Base-by-base conservation (phyloP, 2,329 filamentous ascomycete species). In the Sporothrix inflata region DNA sequence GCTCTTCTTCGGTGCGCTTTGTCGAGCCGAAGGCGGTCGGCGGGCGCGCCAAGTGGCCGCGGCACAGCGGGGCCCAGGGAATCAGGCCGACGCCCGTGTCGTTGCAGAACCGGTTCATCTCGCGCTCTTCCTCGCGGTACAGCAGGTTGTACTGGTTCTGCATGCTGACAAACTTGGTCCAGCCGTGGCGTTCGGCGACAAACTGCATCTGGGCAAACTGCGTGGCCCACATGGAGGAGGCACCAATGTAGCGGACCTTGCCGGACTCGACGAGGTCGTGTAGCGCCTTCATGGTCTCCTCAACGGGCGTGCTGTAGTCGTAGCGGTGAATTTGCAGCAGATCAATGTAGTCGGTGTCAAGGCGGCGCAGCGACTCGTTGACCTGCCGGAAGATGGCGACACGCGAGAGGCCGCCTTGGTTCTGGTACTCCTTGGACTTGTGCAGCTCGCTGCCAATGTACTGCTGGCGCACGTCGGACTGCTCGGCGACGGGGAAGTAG, bases 341-440 rank as follows among this genome's bases (percentile, higher is more conserved):
- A 77, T 89, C 87, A 69, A 89, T 86, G 78, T 89, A 75, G 34
- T 78, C 77, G 1, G 85, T 87, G 38, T 83, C 84, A 14, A 90
- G 80, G 12, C 88, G 80, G 70, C 82, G 78, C 11, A 89, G 82
- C 69, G 86, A 89, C 40, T 83, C 85, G 51, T 91, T 84, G 9
- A 92, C 90, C 0, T 88, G 86, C 74, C 89, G 86, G 77, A 92
- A 88, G 76, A 92, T 91, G 72, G 88, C 86, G 75, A 86, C 86
- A 40, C 90, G 82, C 14, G 86, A 88, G 21, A 91, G 81, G 0
- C 90, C 73, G 21, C 75, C 69, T 55, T 78, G 77, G 42, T 77
- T 76, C 5, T 75, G 74, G 30, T 81, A 79, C 53, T 81, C 78
- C 51, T 81, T 78, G 30, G 30, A 34, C 30, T 34, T 34, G 30